Evolutionary conservation across 805 yeast species (phyloP).

Genomic region (Candida berthetii): DNA sequence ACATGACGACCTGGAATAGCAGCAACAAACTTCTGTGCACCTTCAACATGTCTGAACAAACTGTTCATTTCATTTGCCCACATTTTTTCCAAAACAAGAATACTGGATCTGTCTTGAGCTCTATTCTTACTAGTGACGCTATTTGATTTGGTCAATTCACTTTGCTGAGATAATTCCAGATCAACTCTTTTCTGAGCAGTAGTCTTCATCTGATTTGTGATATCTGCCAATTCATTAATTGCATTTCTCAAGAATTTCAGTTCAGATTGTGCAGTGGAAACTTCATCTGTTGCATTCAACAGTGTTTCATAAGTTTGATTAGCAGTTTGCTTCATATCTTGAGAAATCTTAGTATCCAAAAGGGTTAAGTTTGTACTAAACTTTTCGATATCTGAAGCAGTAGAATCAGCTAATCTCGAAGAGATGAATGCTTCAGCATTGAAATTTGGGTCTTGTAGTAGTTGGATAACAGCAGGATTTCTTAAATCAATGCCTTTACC

Average conservation of each 20-base stretch:
- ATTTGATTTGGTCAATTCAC: conserved; percentile 9
- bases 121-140: conserved; percentile 5
- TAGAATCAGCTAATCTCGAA: conserved; percentile 50
- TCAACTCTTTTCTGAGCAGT: conserved; percentile 54
- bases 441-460: conserved; percentile 34
- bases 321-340: conserved; percentile 52
- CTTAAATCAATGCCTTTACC: conserved; percentile 9
- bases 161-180: conserved; percentile 29
- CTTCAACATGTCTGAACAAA: conserved; percentile 78
- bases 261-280: conserved; percentile 59
- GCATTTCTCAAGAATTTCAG: conserved; percentile 54
- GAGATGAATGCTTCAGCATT: conserved; percentile 44
- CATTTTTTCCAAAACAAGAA: conserved; percentile 66
- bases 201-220: conserved; percentile 52
- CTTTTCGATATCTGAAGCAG: conserved; percentile 67
- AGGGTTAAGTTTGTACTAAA: conserved; percentile 50
- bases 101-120: conserved; percentile 56
- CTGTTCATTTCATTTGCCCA: conserved; percentile 73
- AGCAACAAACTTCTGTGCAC: conserved; percentile 78
- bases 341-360: conserved; percentile 43
- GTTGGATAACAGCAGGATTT: conserved; percentile 21
- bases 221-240: conserved; percentile 53
- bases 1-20: conserved; percentile 77
- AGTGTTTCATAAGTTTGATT: conserved; percentile 60
- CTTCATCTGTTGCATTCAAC: conserved; percentile 50